Evolutionary conservation across 306 rosid species (phyloP), one percentile per base, ranked within the genome.

Genomic region (Hylodesmum podocarpum): DNA sequence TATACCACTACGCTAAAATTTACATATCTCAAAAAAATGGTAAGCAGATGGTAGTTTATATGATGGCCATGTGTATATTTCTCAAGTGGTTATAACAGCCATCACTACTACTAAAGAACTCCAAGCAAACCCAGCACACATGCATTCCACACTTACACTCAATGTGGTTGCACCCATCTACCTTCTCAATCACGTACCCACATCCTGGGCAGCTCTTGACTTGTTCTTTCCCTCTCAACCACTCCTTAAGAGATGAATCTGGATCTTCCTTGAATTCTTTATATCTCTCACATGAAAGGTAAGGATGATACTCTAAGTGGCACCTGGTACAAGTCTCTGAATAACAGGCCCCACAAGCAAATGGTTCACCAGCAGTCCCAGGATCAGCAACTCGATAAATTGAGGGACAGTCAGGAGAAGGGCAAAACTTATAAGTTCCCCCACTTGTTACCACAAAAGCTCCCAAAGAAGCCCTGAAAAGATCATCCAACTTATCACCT

Each of bases 121-220:
- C 96, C 85, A 95, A 80, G 81, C 98, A 96, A 54, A 76, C 96
- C 98, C 98, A 96, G 84, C 99, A 96, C 4, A 96, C 87, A 76
- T 96, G 99, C 54, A 67, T 92, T 40, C 94, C 97, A 50, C 99
- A 96, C 87, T 79, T 83, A 28, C 99, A 96, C 84, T 86, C 94
- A 15, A 96, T 46, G 51, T 92, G 99, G 82, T 96, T 92, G 90
- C 99, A 96, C 37, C 99, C 99, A 8, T 92, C 98, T 1, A 75
- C 46, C 87, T 96, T 96, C 88, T 96, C 97, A 36, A 96, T 91
- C 16, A 88, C 80, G 70, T 73, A 86, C 28, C 91, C 86, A 70
- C 99, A 96, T 1, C 55, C 80, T 0, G 86, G 80, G 81, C 99
- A 96, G 82, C 77, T 69, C 90, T 92, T 96, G 15, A 92, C 99